phyloP scores from a whole-genome alignment of 106 monocot species.

The Acanthochlamys bracteata region DNA sequence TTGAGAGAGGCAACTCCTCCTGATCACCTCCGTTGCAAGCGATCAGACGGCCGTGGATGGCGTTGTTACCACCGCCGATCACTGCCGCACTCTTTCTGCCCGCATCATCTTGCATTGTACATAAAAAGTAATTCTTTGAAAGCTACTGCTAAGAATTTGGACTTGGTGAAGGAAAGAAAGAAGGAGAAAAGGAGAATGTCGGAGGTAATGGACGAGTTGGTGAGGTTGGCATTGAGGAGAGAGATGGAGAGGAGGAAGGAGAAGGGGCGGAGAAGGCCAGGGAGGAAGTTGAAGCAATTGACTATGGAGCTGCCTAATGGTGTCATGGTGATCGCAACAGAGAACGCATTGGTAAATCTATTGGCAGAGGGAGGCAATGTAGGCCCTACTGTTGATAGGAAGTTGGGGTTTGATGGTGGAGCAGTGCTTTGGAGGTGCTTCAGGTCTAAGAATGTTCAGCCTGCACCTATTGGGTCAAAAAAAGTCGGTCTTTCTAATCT shows the following conservation, averaged over 20 bases:
- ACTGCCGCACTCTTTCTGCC: constrained; percentile 23
- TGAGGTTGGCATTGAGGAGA: constrained; percentile 14
- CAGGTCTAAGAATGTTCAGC: constrained; percentile 81
- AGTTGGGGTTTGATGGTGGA: constrained; percentile 26
- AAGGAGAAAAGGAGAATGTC: constrained; percentile 6
- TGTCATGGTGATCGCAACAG: constrained; percentile 63
- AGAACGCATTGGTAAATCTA: not conserved
- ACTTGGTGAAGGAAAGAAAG: not conserved
- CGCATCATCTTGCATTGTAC: constrained; percentile 18
- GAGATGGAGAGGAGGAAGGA: constrained; percentile 21
- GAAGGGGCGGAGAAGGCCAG: constrained; percentile 2
- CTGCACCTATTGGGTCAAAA: constrained; percentile 28
- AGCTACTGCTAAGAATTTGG: not conserved
- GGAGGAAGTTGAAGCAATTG: constrained; percentile 13
- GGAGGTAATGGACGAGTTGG: constrained; percentile 7
- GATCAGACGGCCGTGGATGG: constrained; percentile 27
- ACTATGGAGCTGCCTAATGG: constrained; percentile 63
- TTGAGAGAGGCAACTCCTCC: not conserved
- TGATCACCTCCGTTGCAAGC: constrained; percentile 22
- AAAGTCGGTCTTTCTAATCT: constrained; percentile 24
- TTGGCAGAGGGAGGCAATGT: constrained; percentile 10
- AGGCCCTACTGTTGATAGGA: constrained; percentile 10
- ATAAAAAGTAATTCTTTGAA: not conserved
- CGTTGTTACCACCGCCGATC: constrained; percentile 20
- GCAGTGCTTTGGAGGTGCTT: constrained; percentile 31